Conservation (phyloP, 2,329 filamentous ascomycete species). For the Ceratocystis variospora region DNA sequence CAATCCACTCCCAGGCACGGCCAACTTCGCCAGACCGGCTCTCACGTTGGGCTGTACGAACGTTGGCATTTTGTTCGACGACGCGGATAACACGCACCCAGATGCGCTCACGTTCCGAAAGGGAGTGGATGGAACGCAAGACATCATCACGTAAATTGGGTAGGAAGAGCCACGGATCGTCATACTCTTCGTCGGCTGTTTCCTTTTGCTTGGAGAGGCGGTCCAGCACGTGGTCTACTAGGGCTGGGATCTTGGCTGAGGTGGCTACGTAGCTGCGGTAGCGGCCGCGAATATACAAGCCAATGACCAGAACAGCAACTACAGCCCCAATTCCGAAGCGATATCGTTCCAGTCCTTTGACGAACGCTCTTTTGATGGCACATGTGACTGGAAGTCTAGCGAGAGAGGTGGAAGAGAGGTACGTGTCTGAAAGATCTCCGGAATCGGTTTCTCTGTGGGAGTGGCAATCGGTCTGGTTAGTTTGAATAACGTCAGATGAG, state of each 20-base stretch:
- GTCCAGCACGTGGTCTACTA: conserved; percentile 75
- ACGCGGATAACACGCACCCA: conserved; percentile 74
- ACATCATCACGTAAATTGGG: conserved; percentile 87
- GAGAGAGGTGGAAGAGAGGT: conserved; percentile 76
- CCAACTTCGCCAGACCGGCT: conserved; percentile 51
- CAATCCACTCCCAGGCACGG: conserved; percentile 58
- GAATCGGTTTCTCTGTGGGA: conserved; percentile 57
- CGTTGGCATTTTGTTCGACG: conserved; percentile 88
- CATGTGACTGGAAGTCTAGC: conserved; percentile 79
- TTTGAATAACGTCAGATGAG: conserved; percentile 39
- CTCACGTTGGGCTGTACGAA: conserved; percentile 61
- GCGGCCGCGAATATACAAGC: conserved; percentile 50
- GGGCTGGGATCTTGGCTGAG: conserved; percentile 59
- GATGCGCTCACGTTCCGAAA: conserved; percentile 60
- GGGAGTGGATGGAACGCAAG: conserved; percentile 63
- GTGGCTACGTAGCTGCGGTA: conserved; percentile 51
- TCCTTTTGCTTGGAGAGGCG: conserved; percentile 73
- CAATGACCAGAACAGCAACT: conserved; percentile 34
- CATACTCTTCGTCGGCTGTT: conserved; percentile 51
- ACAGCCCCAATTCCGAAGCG: conserved; percentile 66
- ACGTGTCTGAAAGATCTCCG: conserved; percentile 45
- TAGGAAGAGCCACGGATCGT: conserved; percentile 71
- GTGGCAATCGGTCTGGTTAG: conserved; percentile 75
- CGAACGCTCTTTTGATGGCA: conserved; percentile 62
- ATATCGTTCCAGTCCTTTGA: conserved; percentile 73